A percentile compares a stretch with the other conserved stretches of the same genome.
phyloP scores from a whole-genome alignment of 2,329 filamentous ascomycete genomes.

The Trichoderma pleuroti region DNA sequence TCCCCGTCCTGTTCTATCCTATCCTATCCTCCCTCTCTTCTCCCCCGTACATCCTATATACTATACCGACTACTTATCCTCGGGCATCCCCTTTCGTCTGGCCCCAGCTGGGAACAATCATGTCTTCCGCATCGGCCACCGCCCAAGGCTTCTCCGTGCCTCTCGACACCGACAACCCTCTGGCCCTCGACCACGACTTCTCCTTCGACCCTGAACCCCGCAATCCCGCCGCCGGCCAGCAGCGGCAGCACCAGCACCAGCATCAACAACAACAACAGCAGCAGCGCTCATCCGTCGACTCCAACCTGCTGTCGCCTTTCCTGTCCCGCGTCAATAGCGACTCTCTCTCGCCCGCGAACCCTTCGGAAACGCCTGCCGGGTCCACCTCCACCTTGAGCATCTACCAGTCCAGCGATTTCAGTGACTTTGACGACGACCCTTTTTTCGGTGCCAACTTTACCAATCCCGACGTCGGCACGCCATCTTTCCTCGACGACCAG shows the following conservation, averaged over 20 bases:
- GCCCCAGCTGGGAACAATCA: constrained; percentile 28
- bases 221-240: constrained; percentile 26
- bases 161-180: constrained; percentile 31
- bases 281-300: constrained; percentile 33
- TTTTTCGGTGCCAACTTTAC: constrained; percentile 51
- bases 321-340: constrained; percentile 39
- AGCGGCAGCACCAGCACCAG: not conserved
- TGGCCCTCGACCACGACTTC: constrained; percentile 31
- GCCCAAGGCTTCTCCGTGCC: constrained; percentile 40
- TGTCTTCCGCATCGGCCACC: constrained; percentile 45
- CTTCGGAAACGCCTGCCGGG: constrained; percentile 47
- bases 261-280: constrained; percentile 22
- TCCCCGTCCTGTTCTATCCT: too few relatives aligned
- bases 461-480: constrained; percentile 38
- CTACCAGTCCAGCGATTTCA: constrained; percentile 49
- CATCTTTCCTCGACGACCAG: constrained; percentile 44
- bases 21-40: not conserved
- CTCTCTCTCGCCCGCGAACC: constrained; percentile 31
- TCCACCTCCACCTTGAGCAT: constrained; percentile 46
- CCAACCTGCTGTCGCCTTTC: constrained; percentile 42
- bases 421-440: constrained; percentile 47
- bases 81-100: constrained; percentile 9
- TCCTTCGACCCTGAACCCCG: constrained; percentile 33
- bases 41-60: not conserved
- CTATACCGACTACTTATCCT: constrained; percentile 24